Conservation (phyloP, 2,329 filamentous ascomycete species). For the Sclerotinia sclerotiorum region DNA sequence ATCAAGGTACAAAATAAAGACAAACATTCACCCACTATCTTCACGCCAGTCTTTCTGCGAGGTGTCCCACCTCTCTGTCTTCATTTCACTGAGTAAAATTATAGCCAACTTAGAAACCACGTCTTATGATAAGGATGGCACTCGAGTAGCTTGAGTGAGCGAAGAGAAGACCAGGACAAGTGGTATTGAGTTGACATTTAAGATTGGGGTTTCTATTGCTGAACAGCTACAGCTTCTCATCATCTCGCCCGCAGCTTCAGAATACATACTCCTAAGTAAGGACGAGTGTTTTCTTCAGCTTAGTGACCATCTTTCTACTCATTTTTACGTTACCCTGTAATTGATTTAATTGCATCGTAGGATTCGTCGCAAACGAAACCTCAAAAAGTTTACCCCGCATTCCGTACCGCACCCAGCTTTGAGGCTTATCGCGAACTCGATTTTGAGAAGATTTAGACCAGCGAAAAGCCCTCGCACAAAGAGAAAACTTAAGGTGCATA, state of each 20-base stretch:
- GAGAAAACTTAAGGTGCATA: neutral
- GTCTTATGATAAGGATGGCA: neutral
- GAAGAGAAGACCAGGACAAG: neutral
- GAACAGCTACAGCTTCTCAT: neutral
- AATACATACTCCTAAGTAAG: neutral
- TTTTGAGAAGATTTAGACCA: neutral
- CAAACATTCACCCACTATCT: neutral
- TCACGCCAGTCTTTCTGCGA: neutral
- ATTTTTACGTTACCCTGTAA: neutral
- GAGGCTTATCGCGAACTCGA: conserved; percentile 4
- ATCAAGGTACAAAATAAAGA: neutral
- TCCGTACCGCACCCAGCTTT: conserved; percentile 13
- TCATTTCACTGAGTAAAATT: neutral
- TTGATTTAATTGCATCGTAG: neutral
- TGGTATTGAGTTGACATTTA: neutral
- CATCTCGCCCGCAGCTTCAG: neutral
- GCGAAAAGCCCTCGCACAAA: neutral
- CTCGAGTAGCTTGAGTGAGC: neutral
- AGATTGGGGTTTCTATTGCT: neutral
- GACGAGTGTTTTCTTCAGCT: neutral
- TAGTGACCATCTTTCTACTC: neutral
- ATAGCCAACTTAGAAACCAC: neutral
- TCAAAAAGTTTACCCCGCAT: conserved; percentile 10
- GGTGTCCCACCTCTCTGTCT: neutral
- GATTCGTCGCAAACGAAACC: conserved; percentile 8